phyloP scores from a whole-genome alignment of 2,329 filamentous ascomycete genomes.

The Aspergillus unguis region DNA sequence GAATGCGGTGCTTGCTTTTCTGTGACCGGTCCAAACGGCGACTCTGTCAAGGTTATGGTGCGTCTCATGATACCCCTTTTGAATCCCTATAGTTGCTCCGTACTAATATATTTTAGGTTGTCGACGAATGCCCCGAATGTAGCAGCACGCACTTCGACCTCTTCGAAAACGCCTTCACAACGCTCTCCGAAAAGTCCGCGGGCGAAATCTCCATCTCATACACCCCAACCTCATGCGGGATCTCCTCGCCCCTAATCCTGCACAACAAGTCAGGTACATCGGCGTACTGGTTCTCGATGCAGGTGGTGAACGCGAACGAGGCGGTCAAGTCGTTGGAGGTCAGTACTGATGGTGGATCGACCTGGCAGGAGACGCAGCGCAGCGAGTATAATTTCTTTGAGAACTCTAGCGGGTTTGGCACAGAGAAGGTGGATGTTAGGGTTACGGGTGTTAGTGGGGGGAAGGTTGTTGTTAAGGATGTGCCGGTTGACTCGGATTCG shows the following conservation, averaged over 20 bases:
- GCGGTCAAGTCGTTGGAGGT: slow-evolving; percentile 58
- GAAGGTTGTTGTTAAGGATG: slow-evolving; percentile 51
- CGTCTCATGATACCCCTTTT: slow-evolving; percentile 14
- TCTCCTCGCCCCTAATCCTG: slow-evolving; percentile 49
- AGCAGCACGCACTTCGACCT: slow-evolving; percentile 55
- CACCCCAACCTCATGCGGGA: slow-evolving; percentile 51
- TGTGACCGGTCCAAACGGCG: slow-evolving; percentile 51
- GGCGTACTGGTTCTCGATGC: slow-evolving; percentile 58
- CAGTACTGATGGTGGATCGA: slow-evolving; percentile 57
- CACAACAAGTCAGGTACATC: slow-evolving; percentile 52
- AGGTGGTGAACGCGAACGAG: slow-evolving; percentile 62
- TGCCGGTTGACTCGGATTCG: slow-evolving; percentile 31
- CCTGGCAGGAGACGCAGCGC: slow-evolving; percentile 57
- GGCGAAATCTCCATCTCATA: slow-evolving; percentile 53
- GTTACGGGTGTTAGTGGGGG: slow-evolving; percentile 55
- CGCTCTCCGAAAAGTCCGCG: slow-evolving; percentile 43
- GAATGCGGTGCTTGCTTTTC: slow-evolving; percentile 62
- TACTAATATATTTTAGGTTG: slow-evolving; percentile 39
- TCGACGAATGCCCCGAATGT: slow-evolving; percentile 58
- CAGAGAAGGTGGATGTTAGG: slow-evolving; percentile 52
- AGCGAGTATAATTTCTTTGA: slow-evolving; percentile 62
- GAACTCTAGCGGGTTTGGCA: slow-evolving; percentile 56
- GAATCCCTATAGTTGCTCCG: not conserved
- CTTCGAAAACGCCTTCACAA: slow-evolving; percentile 50
- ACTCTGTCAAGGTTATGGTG: slow-evolving; percentile 63